A percentile compares a stretch with the other conserved stretches of the same genome.
Evolutionary conservation across 2,329 filamentous ascomycete genomes (phyloP).

Genomic region (Aureobasidium namibiae): DNA sequence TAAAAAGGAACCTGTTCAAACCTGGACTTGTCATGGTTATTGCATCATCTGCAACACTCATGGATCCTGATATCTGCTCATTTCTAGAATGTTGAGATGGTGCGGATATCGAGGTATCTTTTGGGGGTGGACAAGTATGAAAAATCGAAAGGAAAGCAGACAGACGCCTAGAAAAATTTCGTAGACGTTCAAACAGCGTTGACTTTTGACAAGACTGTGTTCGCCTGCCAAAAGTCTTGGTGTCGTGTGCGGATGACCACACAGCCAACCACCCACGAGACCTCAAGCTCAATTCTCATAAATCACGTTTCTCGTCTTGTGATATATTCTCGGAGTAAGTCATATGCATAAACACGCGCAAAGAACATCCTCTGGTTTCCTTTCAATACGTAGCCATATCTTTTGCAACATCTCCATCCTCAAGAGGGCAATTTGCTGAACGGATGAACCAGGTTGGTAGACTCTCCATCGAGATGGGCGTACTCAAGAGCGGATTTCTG

Average conservation of each 20-base stretch:
- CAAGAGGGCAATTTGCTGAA: neutral
- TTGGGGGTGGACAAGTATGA: neutral
- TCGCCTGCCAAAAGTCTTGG: neutral
- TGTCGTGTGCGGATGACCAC: neutral
- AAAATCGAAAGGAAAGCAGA: neutral
- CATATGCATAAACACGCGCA: neutral
- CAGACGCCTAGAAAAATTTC: neutral
- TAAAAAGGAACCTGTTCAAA: neutral
- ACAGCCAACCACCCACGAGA: neutral
- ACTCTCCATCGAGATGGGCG: constrained; percentile 4
- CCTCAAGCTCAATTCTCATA: too few species aligned
- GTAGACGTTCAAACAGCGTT: neutral
- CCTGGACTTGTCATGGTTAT: too few species aligned
- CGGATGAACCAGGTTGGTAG: neutral
- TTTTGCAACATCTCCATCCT: neutral
- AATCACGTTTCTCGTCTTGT: neutral
- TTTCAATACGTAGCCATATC: neutral
- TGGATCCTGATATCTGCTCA: too few species aligned
- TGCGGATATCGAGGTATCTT: too few species aligned
- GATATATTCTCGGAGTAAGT: neutral
- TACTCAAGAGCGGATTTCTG: constrained; percentile 28
- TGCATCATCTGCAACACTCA: too few species aligned
- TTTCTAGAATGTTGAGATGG: too few species aligned
- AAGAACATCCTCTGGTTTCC: neutral
- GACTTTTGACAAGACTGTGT: neutral